Evolutionary conservation across 2,329 filamentous ascomycete species (phyloP).

Genomic region (Biscogniauxia sp.): DNA sequence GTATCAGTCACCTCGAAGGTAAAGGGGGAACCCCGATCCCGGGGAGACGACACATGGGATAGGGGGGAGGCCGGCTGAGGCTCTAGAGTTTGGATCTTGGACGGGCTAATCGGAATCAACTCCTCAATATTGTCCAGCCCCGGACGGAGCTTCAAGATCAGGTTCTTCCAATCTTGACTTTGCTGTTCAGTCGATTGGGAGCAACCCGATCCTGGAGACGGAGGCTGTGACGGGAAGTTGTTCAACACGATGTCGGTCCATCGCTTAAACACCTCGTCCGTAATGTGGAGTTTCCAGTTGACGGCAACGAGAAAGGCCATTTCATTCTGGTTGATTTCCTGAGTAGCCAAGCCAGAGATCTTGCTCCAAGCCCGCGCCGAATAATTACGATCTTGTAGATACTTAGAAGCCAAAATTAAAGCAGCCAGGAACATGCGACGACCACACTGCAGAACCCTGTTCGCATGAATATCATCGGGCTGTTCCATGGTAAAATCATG

Average conservation of each 20-base stretch:
- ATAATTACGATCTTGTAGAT: constrained; percentile 96
- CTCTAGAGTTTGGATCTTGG: constrained; percentile 32
- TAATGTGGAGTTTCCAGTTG: constrained; percentile 92
- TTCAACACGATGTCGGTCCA: constrained; percentile 93
- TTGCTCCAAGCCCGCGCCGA: constrained; percentile 98
- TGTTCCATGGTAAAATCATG: constrained; percentile 87
- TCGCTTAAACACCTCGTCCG: constrained; percentile 81
- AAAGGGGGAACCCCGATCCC: constrained; percentile 34
- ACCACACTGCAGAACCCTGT: constrained; percentile 86
- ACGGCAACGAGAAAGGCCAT: constrained; percentile 86
- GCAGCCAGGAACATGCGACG: constrained; percentile 96
- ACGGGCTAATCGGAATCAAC: constrained; percentile 39
- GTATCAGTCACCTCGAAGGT: constrained; percentile 39
- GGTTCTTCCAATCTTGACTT: constrained; percentile 55
- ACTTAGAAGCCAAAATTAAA: constrained; percentile 94
- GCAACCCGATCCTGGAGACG: constrained; percentile 49
- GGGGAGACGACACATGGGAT: constrained; percentile 44
- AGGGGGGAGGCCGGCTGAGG: constrained; percentile 39
- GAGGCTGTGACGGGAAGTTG: constrained; percentile 67
- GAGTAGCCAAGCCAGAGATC: constrained; percentile 91
- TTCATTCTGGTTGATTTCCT: constrained; percentile 96
- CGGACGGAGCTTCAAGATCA: constrained; percentile 56
- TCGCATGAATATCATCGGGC: constrained; percentile 66
- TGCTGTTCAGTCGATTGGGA: constrained; percentile 43
- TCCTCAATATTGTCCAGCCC: constrained; percentile 58